Evolutionary conservation across 768 basidiomycete species (phyloP), one percentile per base, ranked within the genome.

Genomic region (Tulasnella sp.): DNA sequence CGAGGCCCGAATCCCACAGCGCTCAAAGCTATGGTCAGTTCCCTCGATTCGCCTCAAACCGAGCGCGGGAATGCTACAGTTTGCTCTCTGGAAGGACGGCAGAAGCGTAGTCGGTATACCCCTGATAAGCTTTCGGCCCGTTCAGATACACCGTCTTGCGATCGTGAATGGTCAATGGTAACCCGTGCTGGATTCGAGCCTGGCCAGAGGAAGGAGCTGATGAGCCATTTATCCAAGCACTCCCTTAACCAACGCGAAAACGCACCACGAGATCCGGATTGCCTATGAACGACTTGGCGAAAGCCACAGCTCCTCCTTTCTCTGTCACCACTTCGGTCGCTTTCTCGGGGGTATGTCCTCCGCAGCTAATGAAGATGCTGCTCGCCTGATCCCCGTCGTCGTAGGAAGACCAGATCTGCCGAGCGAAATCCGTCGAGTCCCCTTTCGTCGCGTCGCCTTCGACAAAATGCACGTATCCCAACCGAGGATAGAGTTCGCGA

Each of bases 381-480:
- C 44, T 4, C 48, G 10, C 18, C 48, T 7, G 40, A 1, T 74
- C 27, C 27, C n/a, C n/a, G n/a, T 34, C 76, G 24, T 71, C 76
- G 10, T 8, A 16, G 19, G 52, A 34, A 31, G 71, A 74, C 71
- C 71, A 46, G 78, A 81, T 81, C 58, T 81, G 79, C 36, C 82
- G 81, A 14, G 42, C 79, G 38, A 81, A 71, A n/a, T 62, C 46
- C 44, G 34, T 39, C 24, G 34, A 38, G 3, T 77, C 80, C n/a
- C 83, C 56, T 68, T 68, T 16, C 34, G 52, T 34, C n/a, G 58
- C 38, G 38, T 58, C 80, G 0, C 88, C 85, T 80, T 91, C 89
- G 68, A 87, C 83, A 31, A 88, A 81, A 80, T 91, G 90, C 6
- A 92, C 80, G 84, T 91, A 87, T 74, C 85, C 89, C 34, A 86